Percentiles rank a stretch among this genome's conserved stretches.
Evolutionary conservation across 2,329 filamentous ascomycete species (phyloP).

Genomic region (Exophiala alcalophila): DNA sequence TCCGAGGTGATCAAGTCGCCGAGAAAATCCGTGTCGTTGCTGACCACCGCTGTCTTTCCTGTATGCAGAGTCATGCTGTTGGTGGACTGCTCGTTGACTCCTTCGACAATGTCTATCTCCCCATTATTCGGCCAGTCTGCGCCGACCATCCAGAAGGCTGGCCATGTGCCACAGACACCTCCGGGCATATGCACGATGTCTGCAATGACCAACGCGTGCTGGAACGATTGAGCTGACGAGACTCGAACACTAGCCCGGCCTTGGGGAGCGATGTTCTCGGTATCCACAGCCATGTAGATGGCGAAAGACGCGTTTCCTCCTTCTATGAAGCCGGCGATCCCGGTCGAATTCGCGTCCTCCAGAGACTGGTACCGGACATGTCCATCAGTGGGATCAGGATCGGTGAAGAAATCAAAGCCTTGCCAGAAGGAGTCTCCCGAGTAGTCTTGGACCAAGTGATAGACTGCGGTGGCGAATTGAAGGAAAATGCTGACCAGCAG

Average conservation of each 20-base stretch:
- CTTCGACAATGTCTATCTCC: slow-evolving; percentile 55
- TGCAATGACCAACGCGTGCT: slow-evolving; percentile 47
- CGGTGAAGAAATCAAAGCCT: slow-evolving; percentile 50
- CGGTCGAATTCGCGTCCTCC: slow-evolving; percentile 37
- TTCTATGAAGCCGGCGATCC: slow-evolving; percentile 34
- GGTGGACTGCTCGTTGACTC: slow-evolving; percentile 46
- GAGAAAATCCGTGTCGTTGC: slow-evolving; percentile 40
- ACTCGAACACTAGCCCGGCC: slow-evolving; percentile 47
- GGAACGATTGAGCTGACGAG: slow-evolving; percentile 44
- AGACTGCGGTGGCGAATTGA: slow-evolving; percentile 31
- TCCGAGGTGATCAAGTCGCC: slow-evolving; percentile 50
- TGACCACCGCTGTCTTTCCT: slow-evolving; percentile 35
- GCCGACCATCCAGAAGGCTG: slow-evolving; percentile 47
- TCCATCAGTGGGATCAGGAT: slow-evolving; percentile 49
- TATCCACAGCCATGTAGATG: slow-evolving; percentile 48
- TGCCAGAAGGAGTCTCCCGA: slow-evolving; percentile 49
- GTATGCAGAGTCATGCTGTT: slow-evolving; percentile 53
- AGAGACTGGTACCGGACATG: slow-evolving; percentile 51
- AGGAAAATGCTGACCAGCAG: slow-evolving; percentile 27
- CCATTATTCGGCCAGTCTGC: slow-evolving; percentile 42
- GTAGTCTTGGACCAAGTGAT: slow-evolving; percentile 43
- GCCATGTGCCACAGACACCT: slow-evolving; percentile 51
- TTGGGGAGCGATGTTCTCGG: slow-evolving; percentile 33
- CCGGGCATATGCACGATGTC: slow-evolving; percentile 50
- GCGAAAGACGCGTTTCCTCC: slow-evolving; percentile 33